Base-by-base conservation (phyloP, 2,329 filamentous ascomycete genomes). In the Aplosporella prunicola region DNA sequence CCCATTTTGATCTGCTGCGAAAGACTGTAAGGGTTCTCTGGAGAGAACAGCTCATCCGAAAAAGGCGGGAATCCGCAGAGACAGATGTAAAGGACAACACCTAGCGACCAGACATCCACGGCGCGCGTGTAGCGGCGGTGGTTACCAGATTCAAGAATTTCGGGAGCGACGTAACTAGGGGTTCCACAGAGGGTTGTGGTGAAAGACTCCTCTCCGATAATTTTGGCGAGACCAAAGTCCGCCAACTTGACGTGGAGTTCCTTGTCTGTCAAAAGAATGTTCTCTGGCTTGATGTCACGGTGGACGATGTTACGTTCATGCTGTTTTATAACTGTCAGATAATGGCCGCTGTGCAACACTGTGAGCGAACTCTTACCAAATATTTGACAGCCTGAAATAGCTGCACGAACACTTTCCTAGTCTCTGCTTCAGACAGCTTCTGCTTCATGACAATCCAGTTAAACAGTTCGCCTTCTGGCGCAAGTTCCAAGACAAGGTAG, bases 301-400 rank as follows among this genome's bases (percentile, higher is more conserved):
- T 98, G 91, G 5, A 96, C 88, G 57, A 98, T 93, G 51, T 91
- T 93, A 45, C 91, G 83, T 43, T 96, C 91, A 57, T 98, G 91
- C 89, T 95, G 43, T 22, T 41, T n/a, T n/a, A 23, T 22, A 8
- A 28, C 33, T 66, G 56, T 24, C 34, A 36, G 13, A 15, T 9
- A 29, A 18, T 5, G n/a, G 27, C 20, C 10, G 34, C 18, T 6
- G 15, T 16, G 11, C 28, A 26, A 29, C 9, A 8, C 7, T 11
- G 9, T 11, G 27, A 13, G 27, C 9, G 7, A 29, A 17, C n/a
- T 28, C 78, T 62, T 71, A 95, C 89, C 66, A 98, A 57, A 58
- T 98, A 96, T 58, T 95, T 96, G 46, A 96, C 73, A 15, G 86
- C 91, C 45, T 93, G 80, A 58, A 98, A 94, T 17, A 98, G 64